Evolutionary conservation across 306 rosid species (phyloP).

Genomic region (Malus sieversii): DNA sequence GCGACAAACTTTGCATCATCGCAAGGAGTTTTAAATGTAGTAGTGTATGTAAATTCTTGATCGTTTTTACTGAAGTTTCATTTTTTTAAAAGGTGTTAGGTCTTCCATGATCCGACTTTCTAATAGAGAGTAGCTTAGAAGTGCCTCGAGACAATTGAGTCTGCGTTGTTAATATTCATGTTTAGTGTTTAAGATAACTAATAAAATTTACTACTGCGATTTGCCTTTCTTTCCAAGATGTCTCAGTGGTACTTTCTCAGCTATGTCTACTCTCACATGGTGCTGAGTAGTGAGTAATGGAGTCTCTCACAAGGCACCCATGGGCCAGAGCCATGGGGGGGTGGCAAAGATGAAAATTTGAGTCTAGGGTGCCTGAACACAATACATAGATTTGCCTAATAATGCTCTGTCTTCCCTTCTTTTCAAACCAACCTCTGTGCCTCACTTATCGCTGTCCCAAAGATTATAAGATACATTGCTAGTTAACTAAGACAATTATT

Average conservation of each 20-base stretch:
- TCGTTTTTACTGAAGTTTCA: too few relatives aligned
- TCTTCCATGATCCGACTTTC: background rate
- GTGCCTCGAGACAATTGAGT: constrained; percentile 15
- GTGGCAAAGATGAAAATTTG: constrained; percentile 3
- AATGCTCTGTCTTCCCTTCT: constrained; percentile 13
- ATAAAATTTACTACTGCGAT: background rate
- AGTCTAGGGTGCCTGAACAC: constrained; percentile 41
- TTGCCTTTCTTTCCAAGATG: constrained; percentile 8
- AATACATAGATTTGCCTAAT: constrained; percentile 27
- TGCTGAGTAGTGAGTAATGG: constrained; percentile 17
- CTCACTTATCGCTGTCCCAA: background rate
- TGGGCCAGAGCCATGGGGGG: background rate
- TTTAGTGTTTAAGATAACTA: background rate
- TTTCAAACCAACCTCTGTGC: constrained; percentile 2
- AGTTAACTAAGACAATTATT: background rate
- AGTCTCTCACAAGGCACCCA: constrained; percentile 46
- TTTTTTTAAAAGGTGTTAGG: background rate
- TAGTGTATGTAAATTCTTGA: too few relatives aligned
- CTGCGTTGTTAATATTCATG: constrained; percentile 19
- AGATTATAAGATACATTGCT: background rate
- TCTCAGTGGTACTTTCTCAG: background rate
- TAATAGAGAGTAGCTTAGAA: background rate
- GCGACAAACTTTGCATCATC: too few relatives aligned
- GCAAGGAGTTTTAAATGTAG: too few relatives aligned
- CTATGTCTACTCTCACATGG: constrained; percentile 30